These are phyloP conservation scores for Wickerhamiella parazyma DNA, from an alignment of 805 yeast genomes.

Conservation along the genomic window DNA sequence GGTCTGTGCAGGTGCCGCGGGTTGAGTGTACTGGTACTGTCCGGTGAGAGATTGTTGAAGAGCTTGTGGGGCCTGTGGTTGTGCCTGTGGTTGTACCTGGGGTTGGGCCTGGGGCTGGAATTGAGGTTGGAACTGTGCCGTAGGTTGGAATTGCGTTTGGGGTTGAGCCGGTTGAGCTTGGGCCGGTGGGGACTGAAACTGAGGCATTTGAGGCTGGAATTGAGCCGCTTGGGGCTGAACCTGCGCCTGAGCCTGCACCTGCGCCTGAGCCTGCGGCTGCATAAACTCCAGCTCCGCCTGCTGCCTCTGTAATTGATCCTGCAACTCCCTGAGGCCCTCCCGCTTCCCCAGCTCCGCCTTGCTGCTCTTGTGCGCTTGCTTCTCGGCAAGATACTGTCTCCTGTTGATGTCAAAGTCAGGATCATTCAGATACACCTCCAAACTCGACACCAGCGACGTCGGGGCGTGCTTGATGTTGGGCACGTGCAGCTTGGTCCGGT, in stretches of 20 bases:
- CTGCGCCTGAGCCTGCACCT: constrained; percentile 14
- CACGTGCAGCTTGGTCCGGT: constrained; percentile 75
- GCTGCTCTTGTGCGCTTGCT: constrained; percentile 28
- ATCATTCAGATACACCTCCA: constrained; percentile 81
- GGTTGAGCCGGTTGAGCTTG: background rate
- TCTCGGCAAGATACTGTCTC: constrained; percentile 61
- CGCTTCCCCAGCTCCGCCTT: constrained; percentile 5
- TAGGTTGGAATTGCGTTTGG: background rate
- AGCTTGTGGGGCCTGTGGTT: background rate
- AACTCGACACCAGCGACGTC: constrained; percentile 71
- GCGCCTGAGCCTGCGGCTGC: constrained; percentile 1
- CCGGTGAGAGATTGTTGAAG: too few relatives aligned
- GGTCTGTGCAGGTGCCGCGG: background rate
- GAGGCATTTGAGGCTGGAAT: background rate
- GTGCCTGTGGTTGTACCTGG: constrained; percentile 14
- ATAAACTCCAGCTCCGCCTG: constrained; percentile 5
- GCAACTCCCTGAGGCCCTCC: constrained; percentile 13
- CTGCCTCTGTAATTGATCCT: constrained; percentile 13
- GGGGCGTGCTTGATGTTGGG: constrained; percentile 98
- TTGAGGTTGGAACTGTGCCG: background rate
- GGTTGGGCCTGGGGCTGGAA: constrained; percentile 10
- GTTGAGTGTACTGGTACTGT: too few relatives aligned
- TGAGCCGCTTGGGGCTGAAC: constrained; percentile 11
- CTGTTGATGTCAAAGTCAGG: constrained; percentile 72
- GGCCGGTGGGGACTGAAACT: constrained; percentile 11